Conservation (phyloP, 2,329 filamentous ascomycete species). For the Cytospora mali region DNA sequence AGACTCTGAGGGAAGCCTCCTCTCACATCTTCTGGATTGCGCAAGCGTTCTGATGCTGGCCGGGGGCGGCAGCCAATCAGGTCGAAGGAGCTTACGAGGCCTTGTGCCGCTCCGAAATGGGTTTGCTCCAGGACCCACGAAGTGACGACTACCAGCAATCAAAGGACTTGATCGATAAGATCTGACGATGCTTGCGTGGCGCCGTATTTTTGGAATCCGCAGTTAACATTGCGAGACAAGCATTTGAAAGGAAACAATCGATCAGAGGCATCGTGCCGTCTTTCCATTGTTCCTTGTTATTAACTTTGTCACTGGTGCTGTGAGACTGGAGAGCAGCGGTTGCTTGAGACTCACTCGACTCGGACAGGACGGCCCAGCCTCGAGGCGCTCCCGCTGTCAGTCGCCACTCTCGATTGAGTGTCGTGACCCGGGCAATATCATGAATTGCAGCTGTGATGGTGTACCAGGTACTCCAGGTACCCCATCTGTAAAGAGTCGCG, state of each 20-base stretch:
- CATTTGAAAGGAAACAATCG: background rate
- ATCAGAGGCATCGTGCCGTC: background rate
- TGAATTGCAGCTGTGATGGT: background rate
- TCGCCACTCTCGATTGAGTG: background rate
- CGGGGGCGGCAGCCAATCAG: conserved; percentile 33
- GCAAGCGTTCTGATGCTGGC: conserved; percentile 24
- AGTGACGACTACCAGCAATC: conserved; percentile 10
- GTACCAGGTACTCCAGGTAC: background rate
- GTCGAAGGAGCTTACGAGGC: conserved; percentile 37
- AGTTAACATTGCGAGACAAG: background rate
- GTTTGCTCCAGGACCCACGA: conserved; percentile 20
- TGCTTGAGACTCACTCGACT: too few species aligned
- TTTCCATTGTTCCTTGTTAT: background rate
- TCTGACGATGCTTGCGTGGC: conserved; percentile 5
- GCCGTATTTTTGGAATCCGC: background rate
- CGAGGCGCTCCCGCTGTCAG: background rate
- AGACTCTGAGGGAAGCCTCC: background rate
- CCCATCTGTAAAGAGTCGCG: too few species aligned
- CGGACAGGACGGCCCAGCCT: too few species aligned
- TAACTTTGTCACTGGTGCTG: too few species aligned
- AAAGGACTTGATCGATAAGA: conserved; percentile 3
- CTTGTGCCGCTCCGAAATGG: conserved; percentile 30
- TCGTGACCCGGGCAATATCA: background rate
- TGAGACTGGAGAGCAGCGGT: too few species aligned
- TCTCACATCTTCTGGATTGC: conserved; percentile 19